phyloP scores from a whole-genome alignment of 106 monocot genomes.

The Apostasia shenzhenica region DNA sequence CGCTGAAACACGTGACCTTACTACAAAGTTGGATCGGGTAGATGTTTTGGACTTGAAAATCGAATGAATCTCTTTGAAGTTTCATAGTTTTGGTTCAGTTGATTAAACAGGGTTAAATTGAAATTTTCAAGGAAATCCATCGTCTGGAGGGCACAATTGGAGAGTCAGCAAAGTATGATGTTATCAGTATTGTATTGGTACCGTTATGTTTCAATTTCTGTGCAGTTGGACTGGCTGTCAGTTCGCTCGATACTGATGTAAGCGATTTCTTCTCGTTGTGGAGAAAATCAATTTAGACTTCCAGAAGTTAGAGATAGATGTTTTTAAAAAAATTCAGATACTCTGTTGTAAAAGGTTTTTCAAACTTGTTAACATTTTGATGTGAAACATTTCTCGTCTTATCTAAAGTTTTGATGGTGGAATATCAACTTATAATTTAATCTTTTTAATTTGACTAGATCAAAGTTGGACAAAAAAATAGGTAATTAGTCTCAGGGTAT shows the following conservation, averaged over 20 bases:
- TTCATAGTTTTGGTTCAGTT: constrained; percentile 1
- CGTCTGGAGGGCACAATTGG: constrained; percentile 62
- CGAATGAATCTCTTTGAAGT: not conserved
- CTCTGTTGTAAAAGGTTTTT: no score
- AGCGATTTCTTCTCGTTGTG: no score
- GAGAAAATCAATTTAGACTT: no score
- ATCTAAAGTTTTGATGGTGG: no score
- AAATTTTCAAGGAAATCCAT: constrained; percentile 67
- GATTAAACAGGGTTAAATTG: not conserved
- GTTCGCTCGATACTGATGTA: constrained; percentile 71
- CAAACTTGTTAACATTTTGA: no score
- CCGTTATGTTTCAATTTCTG: constrained; percentile 75
- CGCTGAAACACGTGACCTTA: constrained; percentile 68
- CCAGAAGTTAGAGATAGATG: no score
- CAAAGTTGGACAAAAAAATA: no score
- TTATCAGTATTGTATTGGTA: constrained; percentile 84
- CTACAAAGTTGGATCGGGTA: constrained; percentile 76
- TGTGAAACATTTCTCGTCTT: no score
- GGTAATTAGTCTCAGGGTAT: no score
- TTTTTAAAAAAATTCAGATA: no score
- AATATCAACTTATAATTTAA: no score
- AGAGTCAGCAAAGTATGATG: constrained; percentile 86
- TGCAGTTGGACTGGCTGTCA: constrained; percentile 61
- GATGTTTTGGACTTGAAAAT: constrained; percentile 2
- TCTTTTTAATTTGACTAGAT: no score